Evolutionary conservation across 2,329 filamentous ascomycete genomes (phyloP).

Genomic region (Fusarium torreyae): DNA sequence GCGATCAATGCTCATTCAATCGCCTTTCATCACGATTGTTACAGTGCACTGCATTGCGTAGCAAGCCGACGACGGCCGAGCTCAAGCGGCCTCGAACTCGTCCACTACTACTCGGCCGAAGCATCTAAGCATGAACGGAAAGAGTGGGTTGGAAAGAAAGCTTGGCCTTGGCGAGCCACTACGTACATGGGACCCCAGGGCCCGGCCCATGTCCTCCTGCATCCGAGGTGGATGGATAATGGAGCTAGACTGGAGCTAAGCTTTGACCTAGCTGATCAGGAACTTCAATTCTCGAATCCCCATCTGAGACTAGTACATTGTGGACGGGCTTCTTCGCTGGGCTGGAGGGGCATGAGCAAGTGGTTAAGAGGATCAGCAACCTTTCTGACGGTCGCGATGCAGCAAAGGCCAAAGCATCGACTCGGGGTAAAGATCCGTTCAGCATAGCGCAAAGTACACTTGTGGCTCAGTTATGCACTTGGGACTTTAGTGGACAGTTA

Average conservation of each 20-base stretch:
- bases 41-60: constrained; percentile 20
- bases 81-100: constrained; percentile 26
- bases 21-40: neutral
- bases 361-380: constrained; percentile 25
- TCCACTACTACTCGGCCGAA: constrained; percentile 40
- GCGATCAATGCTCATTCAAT: constrained; percentile 5
- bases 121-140: constrained; percentile 16
- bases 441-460: constrained; percentile 22
- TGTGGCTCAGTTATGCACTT: constrained; percentile 24
- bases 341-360: constrained; percentile 1
- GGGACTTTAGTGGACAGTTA: neutral
- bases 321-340: constrained; percentile 19
- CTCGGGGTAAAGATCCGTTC: constrained; percentile 13
- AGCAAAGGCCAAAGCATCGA: constrained; percentile 22
- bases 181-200: constrained; percentile 18
- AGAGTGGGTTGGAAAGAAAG: constrained; percentile 23
- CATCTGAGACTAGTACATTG: constrained; percentile 12
- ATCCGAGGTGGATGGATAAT: constrained; percentile 27
- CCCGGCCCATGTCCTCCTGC: constrained; percentile 32
- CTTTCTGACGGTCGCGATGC: constrained; percentile 23
- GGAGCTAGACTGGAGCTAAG: constrained; percentile 34
- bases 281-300: constrained; percentile 25
- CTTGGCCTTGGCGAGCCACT: constrained; percentile 13
- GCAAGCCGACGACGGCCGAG: constrained; percentile 39
- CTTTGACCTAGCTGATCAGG: constrained; percentile 31